Conservation (phyloP, 768 basidiomycete genomes). For the Suillus placidus region DNA sequence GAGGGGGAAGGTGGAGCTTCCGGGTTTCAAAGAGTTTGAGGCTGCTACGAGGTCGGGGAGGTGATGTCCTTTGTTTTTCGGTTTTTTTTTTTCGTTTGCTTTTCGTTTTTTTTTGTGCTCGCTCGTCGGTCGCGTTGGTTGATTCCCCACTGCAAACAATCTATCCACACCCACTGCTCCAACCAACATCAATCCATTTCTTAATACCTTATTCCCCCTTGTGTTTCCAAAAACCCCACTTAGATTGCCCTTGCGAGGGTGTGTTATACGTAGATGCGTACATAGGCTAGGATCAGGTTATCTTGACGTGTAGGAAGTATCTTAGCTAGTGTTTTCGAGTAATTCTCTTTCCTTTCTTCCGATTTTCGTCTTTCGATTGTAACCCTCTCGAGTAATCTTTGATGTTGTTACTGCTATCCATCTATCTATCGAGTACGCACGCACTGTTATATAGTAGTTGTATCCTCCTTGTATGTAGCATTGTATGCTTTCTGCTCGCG, state of each 20-base stretch:
- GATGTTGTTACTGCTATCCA: background rate
- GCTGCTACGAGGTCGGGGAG: slow-evolving; percentile 42
- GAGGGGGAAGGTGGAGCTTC: slow-evolving; percentile 49
- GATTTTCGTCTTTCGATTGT: background rate
- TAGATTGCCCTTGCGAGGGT: slow-evolving; percentile 1
- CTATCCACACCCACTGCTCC: background rate
- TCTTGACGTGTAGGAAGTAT: slow-evolving; percentile 24
- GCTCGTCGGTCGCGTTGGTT: background rate
- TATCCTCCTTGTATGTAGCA: background rate
- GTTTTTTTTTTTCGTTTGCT: background rate
- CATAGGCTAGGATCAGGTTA: slow-evolving; percentile 22
- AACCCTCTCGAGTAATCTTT: background rate
- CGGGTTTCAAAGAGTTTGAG: slow-evolving; percentile 66
- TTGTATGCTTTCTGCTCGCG: background rate
- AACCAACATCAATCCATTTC: background rate
- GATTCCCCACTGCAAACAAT: slow-evolving; percentile 1
- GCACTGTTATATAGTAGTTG: slow-evolving; percentile 5
- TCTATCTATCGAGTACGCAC: slow-evolving; percentile 1
- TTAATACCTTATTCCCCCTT: slow-evolving; percentile 3
- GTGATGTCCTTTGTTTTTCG: slow-evolving; percentile 15
- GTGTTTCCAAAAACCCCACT: background rate
- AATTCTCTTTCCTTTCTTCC: background rate
- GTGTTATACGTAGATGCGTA: slow-evolving; percentile 10
- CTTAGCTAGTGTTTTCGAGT: slow-evolving; percentile 2
- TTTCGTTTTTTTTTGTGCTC: background rate